These are phyloP conservation scores for Musa troglodytarum DNA, from an alignment of 176 grass and related monocot species.

Conservation along the genomic window DNA sequence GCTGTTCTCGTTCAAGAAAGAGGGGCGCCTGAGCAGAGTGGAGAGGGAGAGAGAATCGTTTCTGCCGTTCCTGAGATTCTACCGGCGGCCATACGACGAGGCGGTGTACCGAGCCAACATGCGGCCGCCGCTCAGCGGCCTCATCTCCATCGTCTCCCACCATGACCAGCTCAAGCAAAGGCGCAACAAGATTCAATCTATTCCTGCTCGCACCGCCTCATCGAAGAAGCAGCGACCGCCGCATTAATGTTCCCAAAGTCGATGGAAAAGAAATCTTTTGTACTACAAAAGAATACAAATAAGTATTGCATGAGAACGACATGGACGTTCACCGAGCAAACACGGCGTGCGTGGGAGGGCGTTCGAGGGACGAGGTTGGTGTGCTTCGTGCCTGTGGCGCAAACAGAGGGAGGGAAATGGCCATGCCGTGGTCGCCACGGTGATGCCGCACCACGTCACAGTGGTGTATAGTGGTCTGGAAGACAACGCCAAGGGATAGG, in stretches of 20 bases:
- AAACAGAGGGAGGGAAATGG: neutral
- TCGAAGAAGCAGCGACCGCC: too few relatives aligned
- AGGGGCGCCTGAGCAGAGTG: slow-evolving; percentile 48
- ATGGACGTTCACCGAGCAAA: neutral
- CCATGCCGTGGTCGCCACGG: neutral
- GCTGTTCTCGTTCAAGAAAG: slow-evolving; percentile 72
- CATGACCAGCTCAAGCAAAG: slow-evolving; percentile 30
- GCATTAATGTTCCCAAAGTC: neutral
- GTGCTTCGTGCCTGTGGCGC: slow-evolving; percentile 7
- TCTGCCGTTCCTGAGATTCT: slow-evolving; percentile 75
- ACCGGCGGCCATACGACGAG: slow-evolving; percentile 87
- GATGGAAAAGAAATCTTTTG: too few relatives aligned
- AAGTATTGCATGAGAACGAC: too few relatives aligned
- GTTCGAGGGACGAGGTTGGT: neutral
- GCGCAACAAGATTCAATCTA: neutral
- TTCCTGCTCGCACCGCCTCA: neutral
- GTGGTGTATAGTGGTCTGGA: too few relatives aligned
- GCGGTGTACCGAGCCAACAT: slow-evolving; percentile 71
- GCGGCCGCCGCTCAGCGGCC: slow-evolving; percentile 73
- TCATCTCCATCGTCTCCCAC: slow-evolving; percentile 63
- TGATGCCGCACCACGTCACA: neutral
- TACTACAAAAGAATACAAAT: too few relatives aligned
- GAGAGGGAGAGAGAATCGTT: slow-evolving; percentile 75
- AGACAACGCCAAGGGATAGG: too few relatives aligned
- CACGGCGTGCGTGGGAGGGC: slow-evolving; percentile 1